phyloP scores from a whole-genome alignment of 2,329 filamentous ascomycete species.

The Blastomyces gilchristii region DNA sequence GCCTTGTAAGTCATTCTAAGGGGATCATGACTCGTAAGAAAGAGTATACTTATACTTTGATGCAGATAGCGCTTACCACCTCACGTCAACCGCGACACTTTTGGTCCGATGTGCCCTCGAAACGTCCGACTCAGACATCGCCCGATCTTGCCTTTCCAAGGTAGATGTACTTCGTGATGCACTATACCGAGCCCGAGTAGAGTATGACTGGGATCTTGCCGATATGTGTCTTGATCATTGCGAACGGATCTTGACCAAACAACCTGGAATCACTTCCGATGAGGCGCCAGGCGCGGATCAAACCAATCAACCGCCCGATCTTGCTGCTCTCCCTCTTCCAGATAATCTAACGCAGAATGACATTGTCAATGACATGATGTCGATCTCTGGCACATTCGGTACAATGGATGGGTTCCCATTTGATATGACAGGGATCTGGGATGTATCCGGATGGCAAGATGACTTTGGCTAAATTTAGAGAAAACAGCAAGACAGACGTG shows the following conservation, averaged over 20 bases:
- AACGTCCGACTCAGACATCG: constrained; percentile 38
- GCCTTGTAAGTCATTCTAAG: constrained; percentile 27
- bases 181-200: constrained; percentile 38
- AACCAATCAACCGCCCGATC: constrained; percentile 14
- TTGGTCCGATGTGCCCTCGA: constrained; percentile 44
- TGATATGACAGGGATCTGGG: constrained; percentile 39
- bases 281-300: constrained; percentile 9
- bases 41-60: neutral
- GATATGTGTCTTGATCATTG: constrained; percentile 45
- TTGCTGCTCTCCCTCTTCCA: constrained; percentile 32
- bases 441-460: constrained; percentile 28
- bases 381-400: constrained; percentile 36
- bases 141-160: constrained; percentile 37
- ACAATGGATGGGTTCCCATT: constrained; percentile 39
- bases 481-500: neutral
- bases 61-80: constrained; percentile 41
- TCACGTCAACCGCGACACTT: constrained; percentile 46
- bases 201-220: constrained; percentile 47
- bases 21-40: neutral
- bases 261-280: constrained; percentile 22
- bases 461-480: constrained; percentile 6
- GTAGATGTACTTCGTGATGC: constrained; percentile 41
- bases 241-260: constrained; percentile 35
- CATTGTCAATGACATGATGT: constrained; percentile 40
- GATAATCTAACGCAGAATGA: constrained; percentile 38